Percentiles rank a stretch among this genome's conserved stretches.
Conservation (phyloP, 163 green algal species). For the Scenedesmus sp. region DNA sequence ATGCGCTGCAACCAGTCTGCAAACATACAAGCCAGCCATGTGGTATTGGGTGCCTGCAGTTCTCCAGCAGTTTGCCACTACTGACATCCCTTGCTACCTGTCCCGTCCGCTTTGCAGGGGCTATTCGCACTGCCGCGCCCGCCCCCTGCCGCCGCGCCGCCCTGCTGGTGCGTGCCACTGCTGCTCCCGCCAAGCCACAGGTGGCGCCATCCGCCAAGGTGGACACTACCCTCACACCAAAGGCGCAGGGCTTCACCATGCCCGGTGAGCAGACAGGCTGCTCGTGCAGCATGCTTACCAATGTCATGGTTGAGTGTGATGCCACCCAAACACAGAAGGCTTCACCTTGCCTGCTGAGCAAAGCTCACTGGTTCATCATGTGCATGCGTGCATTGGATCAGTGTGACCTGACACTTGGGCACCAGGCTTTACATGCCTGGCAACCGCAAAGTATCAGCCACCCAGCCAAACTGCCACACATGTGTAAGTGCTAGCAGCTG, state of each 20-base stretch:
- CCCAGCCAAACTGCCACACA: no score
- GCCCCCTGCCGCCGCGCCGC: slow-evolving; percentile 9
- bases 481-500: no score
- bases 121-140: neutral
- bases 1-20: no score
- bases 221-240: slow-evolving; percentile 36
- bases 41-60: no score
- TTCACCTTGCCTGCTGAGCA: no score
- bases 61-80: no score
- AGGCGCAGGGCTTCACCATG: slow-evolving; percentile 53
- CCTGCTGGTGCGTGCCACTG: slow-evolving; percentile 42
- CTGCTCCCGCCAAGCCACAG: slow-evolving; percentile 36
- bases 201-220: slow-evolving; percentile 1
- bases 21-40: no score
- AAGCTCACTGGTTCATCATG: no score
- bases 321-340: no score
- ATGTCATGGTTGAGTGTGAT: no score
- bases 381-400: no score
- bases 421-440: slow-evolving; percentile 52
- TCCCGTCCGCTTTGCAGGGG: neutral
- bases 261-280: slow-evolving; percentile 7
- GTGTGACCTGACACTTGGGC: neutral
- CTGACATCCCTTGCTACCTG: neutral
- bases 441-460: neutral
- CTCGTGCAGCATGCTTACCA: no score